Evolutionary conservation across 176 grass and related monocot genomes (phyloP).

Genomic region (Juncus inflexus): DNA sequence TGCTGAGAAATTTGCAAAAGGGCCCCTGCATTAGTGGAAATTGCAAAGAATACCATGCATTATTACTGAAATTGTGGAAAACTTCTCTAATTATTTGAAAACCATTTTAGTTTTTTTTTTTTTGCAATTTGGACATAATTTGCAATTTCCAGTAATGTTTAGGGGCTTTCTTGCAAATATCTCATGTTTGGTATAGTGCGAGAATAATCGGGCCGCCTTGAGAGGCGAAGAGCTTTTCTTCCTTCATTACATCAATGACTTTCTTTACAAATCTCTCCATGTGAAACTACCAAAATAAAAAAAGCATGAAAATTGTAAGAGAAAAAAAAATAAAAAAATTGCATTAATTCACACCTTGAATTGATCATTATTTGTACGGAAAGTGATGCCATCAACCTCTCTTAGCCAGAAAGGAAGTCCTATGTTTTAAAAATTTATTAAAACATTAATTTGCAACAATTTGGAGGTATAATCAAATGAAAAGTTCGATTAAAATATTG

Average conservation of each 20-base stretch:
- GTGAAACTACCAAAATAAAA: slow-evolving; percentile 40
- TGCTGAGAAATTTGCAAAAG: no score
- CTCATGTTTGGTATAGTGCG: slow-evolving; percentile 1
- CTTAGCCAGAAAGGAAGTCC: slow-evolving; percentile 83
- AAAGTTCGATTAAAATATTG: background rate
- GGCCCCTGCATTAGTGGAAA: no score
- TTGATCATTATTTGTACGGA: slow-evolving; percentile 68
- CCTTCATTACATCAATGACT: slow-evolving; percentile 69
- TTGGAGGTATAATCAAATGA: background rate
- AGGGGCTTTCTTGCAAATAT: no score
- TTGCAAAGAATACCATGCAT: no score
- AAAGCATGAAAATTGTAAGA: background rate
- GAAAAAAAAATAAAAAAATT: slow-evolving; percentile 1
- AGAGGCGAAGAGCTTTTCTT: slow-evolving; percentile 48
- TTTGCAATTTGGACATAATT: no score
- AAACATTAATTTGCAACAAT: slow-evolving; percentile 16
- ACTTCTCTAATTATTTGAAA: background rate
- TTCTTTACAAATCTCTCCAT: slow-evolving; percentile 76
- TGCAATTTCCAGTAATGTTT: background rate
- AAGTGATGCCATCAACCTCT: slow-evolving; percentile 58
- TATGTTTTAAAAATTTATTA: slow-evolving; percentile 26
- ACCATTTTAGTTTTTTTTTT: background rate
- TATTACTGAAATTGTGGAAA: background rate
- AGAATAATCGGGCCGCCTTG: slow-evolving; percentile 84
- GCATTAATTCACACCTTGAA: slow-evolving; percentile 46